Percentiles rank a stretch among this genome's conserved stretches.
Conservation (phyloP, 768 basidiomycete genomes). For the Phaffia tasmanica region DNA sequence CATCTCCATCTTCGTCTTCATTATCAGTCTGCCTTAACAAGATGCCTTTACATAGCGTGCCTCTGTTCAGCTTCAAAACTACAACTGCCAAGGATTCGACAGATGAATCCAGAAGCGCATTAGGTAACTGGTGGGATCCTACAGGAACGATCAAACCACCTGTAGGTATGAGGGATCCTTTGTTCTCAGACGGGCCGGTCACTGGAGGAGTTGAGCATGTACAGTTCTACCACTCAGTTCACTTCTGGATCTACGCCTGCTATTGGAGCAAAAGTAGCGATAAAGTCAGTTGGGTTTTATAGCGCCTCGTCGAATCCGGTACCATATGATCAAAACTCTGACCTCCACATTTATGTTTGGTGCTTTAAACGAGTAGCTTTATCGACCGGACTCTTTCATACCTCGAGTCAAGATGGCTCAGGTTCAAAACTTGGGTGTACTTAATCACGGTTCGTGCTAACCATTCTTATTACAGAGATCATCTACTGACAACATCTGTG, state of each 20-base stretch:
- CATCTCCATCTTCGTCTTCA: conserved; percentile 79
- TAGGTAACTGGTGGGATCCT: not conserved
- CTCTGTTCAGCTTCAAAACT: conserved; percentile 70
- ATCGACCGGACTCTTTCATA: conserved; percentile 16
- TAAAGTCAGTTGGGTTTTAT: conserved; percentile 1
- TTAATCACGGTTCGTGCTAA: conserved; percentile 19
- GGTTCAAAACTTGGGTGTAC: conserved; percentile 23
- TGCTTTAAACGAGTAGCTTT: not conserved
- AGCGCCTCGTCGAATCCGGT: not conserved
- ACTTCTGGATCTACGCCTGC: conserved; percentile 23
- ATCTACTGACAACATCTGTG: not conserved
- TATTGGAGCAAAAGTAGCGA: conserved; percentile 21
- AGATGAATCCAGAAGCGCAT: not conserved
- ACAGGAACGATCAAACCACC: not conserved
- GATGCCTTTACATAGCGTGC: conserved; percentile 81
- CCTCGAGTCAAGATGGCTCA: conserved; percentile 26
- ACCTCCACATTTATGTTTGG: not conserved
- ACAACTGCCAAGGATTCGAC: not conserved
- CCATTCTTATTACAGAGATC: not conserved
- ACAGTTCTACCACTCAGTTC: conserved; percentile 19
- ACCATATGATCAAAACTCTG: not conserved
- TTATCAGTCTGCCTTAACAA: conserved; percentile 78
- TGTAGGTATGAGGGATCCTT: conserved; percentile 18
- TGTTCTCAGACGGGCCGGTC: conserved; percentile 15
- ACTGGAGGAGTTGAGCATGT: conserved; percentile 13